Evolutionary conservation across 2,329 filamentous ascomycete genomes (phyloP).

Genomic region (Botryotinia convoluta): DNA sequence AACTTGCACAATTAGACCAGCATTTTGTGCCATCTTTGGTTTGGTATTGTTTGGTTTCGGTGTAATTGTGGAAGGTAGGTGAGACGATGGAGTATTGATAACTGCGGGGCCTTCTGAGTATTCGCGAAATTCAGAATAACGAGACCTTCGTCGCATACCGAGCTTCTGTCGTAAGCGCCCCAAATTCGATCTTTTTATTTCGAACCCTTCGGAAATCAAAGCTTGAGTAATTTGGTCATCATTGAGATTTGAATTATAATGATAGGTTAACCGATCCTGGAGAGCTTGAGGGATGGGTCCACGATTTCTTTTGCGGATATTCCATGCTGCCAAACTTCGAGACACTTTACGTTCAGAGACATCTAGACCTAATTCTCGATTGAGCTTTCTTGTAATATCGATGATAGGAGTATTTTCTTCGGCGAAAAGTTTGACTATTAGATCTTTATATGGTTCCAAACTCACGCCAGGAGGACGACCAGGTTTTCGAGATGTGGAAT

Average conservation of each 20-base stretch:
- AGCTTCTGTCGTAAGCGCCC: slow-evolving; percentile 34
- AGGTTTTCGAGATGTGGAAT: slow-evolving; percentile 24
- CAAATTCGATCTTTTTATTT: slow-evolving; percentile 33
- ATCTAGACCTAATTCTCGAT: slow-evolving; percentile 33
- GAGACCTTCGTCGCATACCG: slow-evolving; percentile 34
- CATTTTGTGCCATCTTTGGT: slow-evolving; percentile 28
- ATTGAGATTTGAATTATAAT: slow-evolving; percentile 37
- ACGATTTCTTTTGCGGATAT: slow-evolving; percentile 33
- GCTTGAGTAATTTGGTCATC: slow-evolving; percentile 34
- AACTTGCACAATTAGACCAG: slow-evolving; percentile 47
- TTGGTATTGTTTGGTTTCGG: slow-evolving; percentile 25
- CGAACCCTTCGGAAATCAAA: slow-evolving; percentile 32
- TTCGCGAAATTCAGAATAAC: slow-evolving; percentile 36
- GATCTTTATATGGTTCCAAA: slow-evolving; percentile 34
- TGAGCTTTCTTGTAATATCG: slow-evolving; percentile 34
- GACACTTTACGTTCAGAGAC: slow-evolving; percentile 36
- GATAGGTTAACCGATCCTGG: slow-evolving; percentile 29
- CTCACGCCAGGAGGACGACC: slow-evolving; percentile 32
- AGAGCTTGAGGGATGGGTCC: slow-evolving; percentile 31
- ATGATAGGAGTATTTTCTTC: slow-evolving; percentile 32
- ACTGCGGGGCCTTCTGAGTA: slow-evolving; percentile 25
- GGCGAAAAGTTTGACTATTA: slow-evolving; percentile 33
- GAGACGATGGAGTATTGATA: slow-evolving; percentile 16
- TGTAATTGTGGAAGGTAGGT: slow-evolving; percentile 7
- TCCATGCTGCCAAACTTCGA: slow-evolving; percentile 34